A percentile compares a stretch with the other conserved stretches of the same genome.
Conservation (phyloP, 1,139 yeast species). For the Nakaseomyces uthaithaninus region DNA sequence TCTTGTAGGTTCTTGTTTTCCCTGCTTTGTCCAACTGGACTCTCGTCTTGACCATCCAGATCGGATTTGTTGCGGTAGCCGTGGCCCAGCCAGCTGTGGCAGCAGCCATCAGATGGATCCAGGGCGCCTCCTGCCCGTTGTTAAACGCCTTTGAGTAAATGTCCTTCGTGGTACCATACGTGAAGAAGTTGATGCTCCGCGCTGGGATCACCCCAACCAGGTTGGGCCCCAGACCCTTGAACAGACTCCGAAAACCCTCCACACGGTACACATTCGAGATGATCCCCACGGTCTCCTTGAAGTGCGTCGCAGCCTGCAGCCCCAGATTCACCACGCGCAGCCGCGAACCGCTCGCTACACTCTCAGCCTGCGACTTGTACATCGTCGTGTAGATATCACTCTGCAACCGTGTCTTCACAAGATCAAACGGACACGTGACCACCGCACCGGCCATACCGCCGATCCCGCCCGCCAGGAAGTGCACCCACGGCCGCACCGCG, state of each 20-base stretch:
- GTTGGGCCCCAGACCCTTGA: constrained; percentile 94
- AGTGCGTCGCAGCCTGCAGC: constrained; percentile 52
- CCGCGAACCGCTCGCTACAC: constrained; percentile 8
- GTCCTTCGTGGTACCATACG: constrained; percentile 88
- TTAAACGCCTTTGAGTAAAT: constrained; percentile 55
- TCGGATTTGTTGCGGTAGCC: constrained; percentile 98
- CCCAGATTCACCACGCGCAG: constrained; percentile 27
- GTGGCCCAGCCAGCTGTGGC: constrained; percentile 90
- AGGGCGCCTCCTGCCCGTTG: constrained; percentile 68
- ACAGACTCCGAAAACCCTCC: constrained; percentile 82
- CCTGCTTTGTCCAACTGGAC: constrained; percentile 72
- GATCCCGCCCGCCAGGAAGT: constrained; percentile 96
- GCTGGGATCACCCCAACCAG: constrained; percentile 99
- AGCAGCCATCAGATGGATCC: constrained; percentile 86
- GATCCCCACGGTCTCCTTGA: constrained; percentile 73
- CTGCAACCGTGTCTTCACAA: constrained; percentile 90
- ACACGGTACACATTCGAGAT: constrained; percentile 55
- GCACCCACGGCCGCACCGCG: constrained; percentile 76
- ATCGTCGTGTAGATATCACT: constrained; percentile 52
- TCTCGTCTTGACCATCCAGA: constrained; percentile 94
- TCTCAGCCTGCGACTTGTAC: constrained; percentile 22
- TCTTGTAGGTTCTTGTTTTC: constrained; percentile 51
- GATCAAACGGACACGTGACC: constrained; percentile 90
- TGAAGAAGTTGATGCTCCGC: constrained; percentile 89
- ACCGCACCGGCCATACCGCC: constrained; percentile 99